Evolutionary conservation across 805 yeast species (phyloP), one percentile per base, ranked within the genome.

Genomic region (Dipodascopsis uninucleata): DNA sequence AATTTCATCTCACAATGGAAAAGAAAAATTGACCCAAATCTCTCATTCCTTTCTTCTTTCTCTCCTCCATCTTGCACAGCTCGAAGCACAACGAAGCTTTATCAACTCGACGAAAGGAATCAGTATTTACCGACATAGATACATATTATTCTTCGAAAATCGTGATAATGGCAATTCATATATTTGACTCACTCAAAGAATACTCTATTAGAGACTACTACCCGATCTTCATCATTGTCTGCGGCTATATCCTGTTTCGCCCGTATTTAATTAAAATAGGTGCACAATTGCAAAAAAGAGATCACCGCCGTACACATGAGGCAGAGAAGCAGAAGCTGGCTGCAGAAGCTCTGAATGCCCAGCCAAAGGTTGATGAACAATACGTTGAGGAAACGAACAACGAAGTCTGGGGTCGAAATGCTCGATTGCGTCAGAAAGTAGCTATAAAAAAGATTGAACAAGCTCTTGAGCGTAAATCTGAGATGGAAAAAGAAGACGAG

Each of bases 331-430:
- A 28, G 5, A 41, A 36, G 14, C 41, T 28, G 18, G 46, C 51
- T 18, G 35, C 36, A 21, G 22, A 46, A 23, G 58, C 49, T n/a
- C 34, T 50, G 8, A 29, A 28, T 20, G 42, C 12, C 16, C 35
- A 39, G 22, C 46, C 47, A 9, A 39, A 43, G 21, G 47, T 47
- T 7, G 56, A 45, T 22, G 55, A 49, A 28, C 41, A 45, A 14
- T 39, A 25, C 26, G 36, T 32, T 14, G 43, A 39, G 22, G 58
- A 53, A 41, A 23, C 28, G 5, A 24, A 20, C 9, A 20, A 28
- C 23, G 20, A 23, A 21, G 45, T 46, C 10, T 56, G 59, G 59
- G 59, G 59, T n/a, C 45, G 52, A 10, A 41, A 44, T 42, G 59
- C 59, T 5, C 47, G 59, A 17, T 37, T 53, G 37, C 41, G 59